Conservation (phyloP, 805 yeast genomes). For the Lipomyces sp. region DNA sequence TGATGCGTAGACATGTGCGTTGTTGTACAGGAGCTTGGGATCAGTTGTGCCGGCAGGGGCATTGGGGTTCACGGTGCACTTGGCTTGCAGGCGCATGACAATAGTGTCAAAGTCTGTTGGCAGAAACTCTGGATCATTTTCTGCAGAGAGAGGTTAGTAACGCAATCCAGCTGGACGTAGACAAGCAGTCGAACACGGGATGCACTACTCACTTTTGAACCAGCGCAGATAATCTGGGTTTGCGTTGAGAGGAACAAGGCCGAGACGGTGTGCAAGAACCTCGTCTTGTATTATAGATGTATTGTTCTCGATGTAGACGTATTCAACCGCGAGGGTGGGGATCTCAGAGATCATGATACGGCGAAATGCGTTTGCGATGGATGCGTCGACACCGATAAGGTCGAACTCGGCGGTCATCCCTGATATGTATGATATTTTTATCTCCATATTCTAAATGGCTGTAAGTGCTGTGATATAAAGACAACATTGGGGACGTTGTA, state of each 20-base stretch:
- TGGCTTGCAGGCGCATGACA: conserved; percentile 73
- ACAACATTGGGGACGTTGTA: neutral
- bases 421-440: conserved; percentile 63
- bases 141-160: conserved; percentile 33
- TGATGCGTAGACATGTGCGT: conserved; percentile 82
- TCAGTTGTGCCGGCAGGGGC: conserved; percentile 75
- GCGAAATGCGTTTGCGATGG: conserved; percentile 93
- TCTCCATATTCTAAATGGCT: conserved; percentile 53
- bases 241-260: conserved; percentile 82
- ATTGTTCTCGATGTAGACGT: conserved; percentile 85
- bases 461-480: no score
- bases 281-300: conserved; percentile 97
- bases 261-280: conserved; percentile 92
- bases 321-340: conserved; percentile 93
- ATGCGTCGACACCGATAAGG: conserved; percentile 79
- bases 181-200: neutral
- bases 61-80: conserved; percentile 80
- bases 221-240: conserved; percentile 87
- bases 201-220: conserved; percentile 52
- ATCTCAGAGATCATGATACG: conserved; percentile 96
- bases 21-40: conserved; percentile 78
- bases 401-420: conserved; percentile 73
- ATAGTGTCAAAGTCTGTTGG: conserved; percentile 87
- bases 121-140: conserved; percentile 31
- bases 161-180: neutral